Conservation (phyloP, 768 basidiomycete species). For the Kwoniella sp. region DNA sequence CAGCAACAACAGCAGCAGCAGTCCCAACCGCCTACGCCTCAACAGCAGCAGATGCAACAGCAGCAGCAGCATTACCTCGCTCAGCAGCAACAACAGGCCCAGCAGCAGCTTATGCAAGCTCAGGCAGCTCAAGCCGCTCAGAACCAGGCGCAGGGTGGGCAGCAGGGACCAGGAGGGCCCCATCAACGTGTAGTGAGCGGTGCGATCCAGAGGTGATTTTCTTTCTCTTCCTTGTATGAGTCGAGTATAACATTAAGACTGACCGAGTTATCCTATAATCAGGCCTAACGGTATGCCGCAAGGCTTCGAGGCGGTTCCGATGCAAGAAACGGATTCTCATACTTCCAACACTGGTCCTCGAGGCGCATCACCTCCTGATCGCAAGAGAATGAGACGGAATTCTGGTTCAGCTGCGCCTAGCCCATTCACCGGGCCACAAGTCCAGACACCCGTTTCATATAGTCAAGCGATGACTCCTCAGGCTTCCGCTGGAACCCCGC, state of each 20-base stretch:
- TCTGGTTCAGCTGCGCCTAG: conserved; percentile 45
- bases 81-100: conserved; percentile 10
- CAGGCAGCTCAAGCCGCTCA: conserved; percentile 24
- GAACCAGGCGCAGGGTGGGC: conserved; percentile 15
- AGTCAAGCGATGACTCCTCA: conserved; percentile 28
- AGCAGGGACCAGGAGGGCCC: conserved; percentile 5
- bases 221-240: too few species aligned
- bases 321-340: conserved; percentile 27
- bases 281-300: conserved; percentile 30
- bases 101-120: conserved; percentile 27
- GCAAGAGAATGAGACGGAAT: conserved; percentile 48
- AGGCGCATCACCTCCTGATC: conserved; percentile 43
- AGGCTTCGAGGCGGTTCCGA: conserved; percentile 15
- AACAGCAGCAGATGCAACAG: conserved; percentile 9
- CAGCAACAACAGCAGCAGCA: conserved; percentile 26
- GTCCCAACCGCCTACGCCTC: conserved; percentile 16
- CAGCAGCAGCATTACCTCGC: conserved; percentile 14
- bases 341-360: conserved; percentile 16
- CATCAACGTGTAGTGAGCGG: conserved; percentile 24
- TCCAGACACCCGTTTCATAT: conserved; percentile 28
- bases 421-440: conserved; percentile 32
- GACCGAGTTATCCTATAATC: neutral
- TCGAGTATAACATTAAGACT: neutral
- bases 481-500: conserved; percentile 27
- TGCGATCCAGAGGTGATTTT: conserved; percentile 32